Percentiles rank a stretch among this genome's conserved stretches.
phyloP scores from a whole-genome alignment of 768 basidiomycete genomes.

The Agrocybe pediades region DNA sequence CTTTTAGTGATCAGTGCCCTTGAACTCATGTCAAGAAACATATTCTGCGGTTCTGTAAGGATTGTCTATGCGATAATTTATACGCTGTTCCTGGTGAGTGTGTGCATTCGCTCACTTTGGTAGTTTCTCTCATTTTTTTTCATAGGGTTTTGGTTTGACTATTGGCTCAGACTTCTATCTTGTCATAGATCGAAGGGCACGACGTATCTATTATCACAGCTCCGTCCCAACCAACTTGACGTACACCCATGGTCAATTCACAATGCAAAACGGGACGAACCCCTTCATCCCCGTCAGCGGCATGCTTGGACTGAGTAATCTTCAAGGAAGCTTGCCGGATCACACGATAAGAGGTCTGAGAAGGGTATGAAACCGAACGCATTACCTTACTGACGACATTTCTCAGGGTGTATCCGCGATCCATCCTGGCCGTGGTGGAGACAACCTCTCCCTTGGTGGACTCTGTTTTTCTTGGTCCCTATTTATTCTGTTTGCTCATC shows the following conservation, averaged over 20 bases:
- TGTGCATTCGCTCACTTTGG: neutral
- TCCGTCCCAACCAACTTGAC: conserved; percentile 38
- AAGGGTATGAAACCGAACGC: conserved; percentile 8
- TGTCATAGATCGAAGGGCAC: conserved; percentile 63
- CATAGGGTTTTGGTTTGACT: conserved; percentile 79
- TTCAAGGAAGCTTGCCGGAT: conserved; percentile 32
- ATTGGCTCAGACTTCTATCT: conserved; percentile 84
- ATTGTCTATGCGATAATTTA: conserved; percentile 89
- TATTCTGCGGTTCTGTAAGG: conserved; percentile 80
- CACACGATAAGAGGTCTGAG: conserved; percentile 53
- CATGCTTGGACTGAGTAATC: conserved; percentile 47
- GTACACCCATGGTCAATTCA: conserved; percentile 57
- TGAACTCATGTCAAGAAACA: conserved; percentile 79
- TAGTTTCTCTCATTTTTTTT: neutral
- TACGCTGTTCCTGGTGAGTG: conserved; percentile 71
- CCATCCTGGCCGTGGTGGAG: conserved; percentile 76
- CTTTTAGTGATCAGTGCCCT: conserved; percentile 70
- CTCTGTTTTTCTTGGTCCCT: conserved; percentile 76
- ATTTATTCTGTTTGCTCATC: conserved; percentile 75
- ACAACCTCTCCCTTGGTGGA: conserved; percentile 82
- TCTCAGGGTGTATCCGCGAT: conserved; percentile 74
- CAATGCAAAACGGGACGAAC: conserved; percentile 45
- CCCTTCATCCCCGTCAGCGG: conserved; percentile 38
- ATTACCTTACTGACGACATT: conserved; percentile 20
- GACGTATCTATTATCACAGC: conserved; percentile 50